phyloP scores from a whole-genome alignment of 108 stramenopile species.

The Skeletonema tropicum region DNA sequence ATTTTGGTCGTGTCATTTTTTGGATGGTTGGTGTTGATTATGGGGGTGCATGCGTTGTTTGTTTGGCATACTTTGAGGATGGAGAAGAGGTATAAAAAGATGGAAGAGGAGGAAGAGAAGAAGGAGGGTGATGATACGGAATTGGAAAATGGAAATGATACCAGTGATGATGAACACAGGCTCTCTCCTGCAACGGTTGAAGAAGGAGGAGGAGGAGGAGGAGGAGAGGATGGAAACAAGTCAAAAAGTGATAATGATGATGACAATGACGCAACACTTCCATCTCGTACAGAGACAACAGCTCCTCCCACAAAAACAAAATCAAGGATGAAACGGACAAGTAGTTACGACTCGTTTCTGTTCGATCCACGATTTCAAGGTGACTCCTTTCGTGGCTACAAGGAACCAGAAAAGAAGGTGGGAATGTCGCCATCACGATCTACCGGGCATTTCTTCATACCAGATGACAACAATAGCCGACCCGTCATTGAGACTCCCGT shows the following conservation, averaged over 20 bases:
- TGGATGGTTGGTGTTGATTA: slow-evolving; percentile 30
- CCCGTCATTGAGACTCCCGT: neutral
- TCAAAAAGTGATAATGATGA: neutral
- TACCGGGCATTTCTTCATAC: neutral
- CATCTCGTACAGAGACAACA: too few species aligned
- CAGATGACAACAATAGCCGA: neutral
- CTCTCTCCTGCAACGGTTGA: neutral
- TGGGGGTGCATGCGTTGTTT: slow-evolving; percentile 34
- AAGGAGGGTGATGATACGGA: neutral
- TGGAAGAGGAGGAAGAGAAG: neutral
- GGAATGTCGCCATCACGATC: neutral
- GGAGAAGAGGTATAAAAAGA: slow-evolving; percentile 15
- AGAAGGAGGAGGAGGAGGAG: neutral
- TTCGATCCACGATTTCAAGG: slow-evolving; percentile 49
- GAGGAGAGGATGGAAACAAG: neutral
- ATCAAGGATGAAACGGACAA: neutral
- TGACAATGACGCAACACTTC: neutral
- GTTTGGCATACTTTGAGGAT: slow-evolving; percentile 35
- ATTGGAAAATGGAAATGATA: neutral
- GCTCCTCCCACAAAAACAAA: neutral
- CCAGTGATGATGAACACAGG: neutral
- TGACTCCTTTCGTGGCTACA: neutral
- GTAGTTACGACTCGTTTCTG: slow-evolving; percentile 29
- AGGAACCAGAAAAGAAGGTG: neutral
- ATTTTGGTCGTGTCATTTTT: slow-evolving; percentile 38